Evolutionary conservation across 805 yeast genomes (phyloP), one percentile per base, ranked within the genome.

Genomic region (Crinitomyces ghanaensis): DNA sequence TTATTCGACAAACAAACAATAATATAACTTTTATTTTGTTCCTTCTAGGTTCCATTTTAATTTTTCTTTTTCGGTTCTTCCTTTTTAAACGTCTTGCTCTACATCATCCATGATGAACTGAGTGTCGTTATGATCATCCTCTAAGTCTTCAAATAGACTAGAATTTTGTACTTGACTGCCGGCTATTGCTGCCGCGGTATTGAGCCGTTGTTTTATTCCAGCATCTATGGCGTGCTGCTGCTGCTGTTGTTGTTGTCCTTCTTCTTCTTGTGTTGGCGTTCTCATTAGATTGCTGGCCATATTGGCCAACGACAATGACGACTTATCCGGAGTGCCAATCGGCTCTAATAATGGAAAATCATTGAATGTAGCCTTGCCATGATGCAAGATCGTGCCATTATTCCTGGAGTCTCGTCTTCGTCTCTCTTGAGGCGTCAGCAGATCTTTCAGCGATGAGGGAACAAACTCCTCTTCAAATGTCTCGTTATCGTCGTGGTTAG

Each of bases 381-480:
- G 34, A 22, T 4, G 33, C n/a, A 12, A 20, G 27, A 6, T 22
- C 9, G 13, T 8, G 21, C 23, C 35, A 22, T 11, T 16, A 30
- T 11, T 24, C 19, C 6, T 25, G 35, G 45, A 41, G 4, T 35
- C 35, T 17, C 42, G 26, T 29, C 95, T 65, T 45, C 77, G 62
- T 14, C 79, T 56, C 50, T 85, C 95, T 43, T 73, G 80, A 0
- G 93, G 93, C 0, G 93, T 82, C 31, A 86, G 59, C 31, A 84
- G 60, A 43, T 83, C 94, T n/a, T 77, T 70, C 24, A 85, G 58
- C 19, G 86, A 72, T 4, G 77, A 74, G 1, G 96, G 96, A 3
- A 85, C 79, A 45, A 73, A 79, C 49, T 81, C 93, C 43, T 81
- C 86, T 30, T 70, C 81, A 49, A 59, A 69, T 5, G 65, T 58